A percentile compares a stretch with the other conserved stretches of the same genome.
Conservation (phyloP, 768 basidiomycete genomes). For the Asterophora parasitica region DNA sequence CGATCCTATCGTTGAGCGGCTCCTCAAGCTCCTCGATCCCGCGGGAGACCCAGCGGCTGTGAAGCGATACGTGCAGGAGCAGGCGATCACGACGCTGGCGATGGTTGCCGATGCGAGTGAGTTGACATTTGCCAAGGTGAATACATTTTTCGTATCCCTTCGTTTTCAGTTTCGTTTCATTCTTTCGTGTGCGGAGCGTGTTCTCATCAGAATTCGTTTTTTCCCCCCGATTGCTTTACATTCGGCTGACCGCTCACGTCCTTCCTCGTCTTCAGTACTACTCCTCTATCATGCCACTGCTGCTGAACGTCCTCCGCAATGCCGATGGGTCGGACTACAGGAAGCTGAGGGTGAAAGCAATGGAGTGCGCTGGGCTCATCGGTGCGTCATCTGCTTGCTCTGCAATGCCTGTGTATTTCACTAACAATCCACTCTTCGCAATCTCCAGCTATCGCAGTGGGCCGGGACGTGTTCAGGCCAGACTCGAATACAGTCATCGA, state of each 20-base stretch:
- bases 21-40: constrained; percentile 63
- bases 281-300: constrained; percentile 71
- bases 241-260: too few relatives aligned
- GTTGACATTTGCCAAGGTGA: constrained; percentile 66
- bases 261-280: constrained; percentile 69
- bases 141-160: constrained; percentile 1
- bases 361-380: constrained; percentile 88
- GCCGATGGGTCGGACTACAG: constrained; percentile 63
- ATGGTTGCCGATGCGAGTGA: constrained; percentile 89
- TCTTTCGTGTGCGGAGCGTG: too few relatives aligned
- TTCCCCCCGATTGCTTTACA: too few relatives aligned
- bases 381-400: constrained; percentile 40
- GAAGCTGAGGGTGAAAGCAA: constrained; percentile 73
- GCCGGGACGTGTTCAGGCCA: constrained; percentile 69
- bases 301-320: constrained; percentile 70
- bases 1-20: constrained; percentile 71
- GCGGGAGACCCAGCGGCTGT: constrained; percentile 37
- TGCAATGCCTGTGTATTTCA: not conserved
- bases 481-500: constrained; percentile 73
- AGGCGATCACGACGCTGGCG: constrained; percentile 81
- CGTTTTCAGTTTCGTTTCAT: too few relatives aligned
- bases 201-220: too few relatives aligned
- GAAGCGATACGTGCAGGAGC: constrained; percentile 75
- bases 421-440: not conserved
- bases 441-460: constrained; percentile 75